These are phyloP conservation scores for Fusarium acutatum DNA, from an alignment of 2,329 filamentous ascomycete species.

Conservation along the genomic window DNA sequence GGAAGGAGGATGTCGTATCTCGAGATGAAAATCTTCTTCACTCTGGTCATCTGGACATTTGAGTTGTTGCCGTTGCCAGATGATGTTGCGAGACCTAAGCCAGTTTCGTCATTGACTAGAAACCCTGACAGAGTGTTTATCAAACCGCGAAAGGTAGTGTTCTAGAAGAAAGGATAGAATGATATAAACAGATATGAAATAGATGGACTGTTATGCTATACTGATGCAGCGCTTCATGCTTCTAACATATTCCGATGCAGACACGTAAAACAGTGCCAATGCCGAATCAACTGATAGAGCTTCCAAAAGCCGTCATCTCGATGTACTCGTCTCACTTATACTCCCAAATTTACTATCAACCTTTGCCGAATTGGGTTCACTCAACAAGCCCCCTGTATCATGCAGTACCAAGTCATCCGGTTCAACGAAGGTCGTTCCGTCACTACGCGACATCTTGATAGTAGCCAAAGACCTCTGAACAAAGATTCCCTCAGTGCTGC, in stretches of 20 bases:
- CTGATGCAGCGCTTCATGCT: neutral
- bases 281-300: fast-evolving
- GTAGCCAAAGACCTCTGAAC: neutral
- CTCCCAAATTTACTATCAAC: neutral
- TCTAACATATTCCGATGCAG: fast-evolving
- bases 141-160: neutral
- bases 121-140: slow-evolving; percentile 3
- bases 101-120: neutral
- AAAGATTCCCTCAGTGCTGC: neutral
- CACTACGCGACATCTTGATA: neutral
- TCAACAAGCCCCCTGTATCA: neutral
- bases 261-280: fast-evolving
- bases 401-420: neutral
- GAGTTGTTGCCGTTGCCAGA: slow-evolving; percentile 13
- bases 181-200: neutral
- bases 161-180: neutral
- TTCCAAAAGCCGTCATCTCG: neutral
- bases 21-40: slow-evolving; percentile 41
- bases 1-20: slow-evolving; percentile 45
- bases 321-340: neutral
- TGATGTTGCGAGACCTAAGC: neutral
- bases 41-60: slow-evolving; percentile 43
- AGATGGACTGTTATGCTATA: neutral
- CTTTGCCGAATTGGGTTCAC: fast-evolving
- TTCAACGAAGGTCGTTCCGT: neutral